Percentiles rank a stretch among this genome's conserved stretches.
These are phyloP conservation scores for Colletotrichum costaricense DNA, from an alignment of 2,329 filamentous ascomycete genomes.

Conservation along the genomic window DNA sequence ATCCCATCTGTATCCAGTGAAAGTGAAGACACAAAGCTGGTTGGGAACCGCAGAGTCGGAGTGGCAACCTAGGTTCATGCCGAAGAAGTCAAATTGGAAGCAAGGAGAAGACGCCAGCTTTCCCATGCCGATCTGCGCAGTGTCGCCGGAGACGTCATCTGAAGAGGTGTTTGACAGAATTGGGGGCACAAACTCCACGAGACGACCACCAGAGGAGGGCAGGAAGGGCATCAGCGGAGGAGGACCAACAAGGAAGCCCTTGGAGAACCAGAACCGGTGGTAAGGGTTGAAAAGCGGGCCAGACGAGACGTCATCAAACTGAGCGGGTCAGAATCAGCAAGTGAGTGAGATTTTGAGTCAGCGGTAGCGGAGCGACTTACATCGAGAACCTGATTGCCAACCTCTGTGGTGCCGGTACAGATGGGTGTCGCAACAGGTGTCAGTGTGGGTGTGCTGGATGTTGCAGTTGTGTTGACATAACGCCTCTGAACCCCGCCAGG, in stretches of 20 bases:
- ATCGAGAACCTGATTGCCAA: conserved; percentile 52
- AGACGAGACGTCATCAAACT: conserved; percentile 51
- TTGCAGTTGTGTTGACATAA: conserved; percentile 11
- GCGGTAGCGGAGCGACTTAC: conserved; percentile 45
- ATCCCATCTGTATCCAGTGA: conserved; percentile 54
- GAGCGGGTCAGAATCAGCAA: not conserved
- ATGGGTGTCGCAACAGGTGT: conserved; percentile 33
- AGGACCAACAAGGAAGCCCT: conserved; percentile 52
- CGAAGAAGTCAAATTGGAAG: conserved; percentile 53
- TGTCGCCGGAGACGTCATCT: conserved; percentile 43
- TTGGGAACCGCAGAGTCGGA: conserved; percentile 36
- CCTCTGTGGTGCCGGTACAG: conserved; percentile 37
- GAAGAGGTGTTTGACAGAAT: conserved; percentile 43
- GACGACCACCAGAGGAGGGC: conserved; percentile 52
- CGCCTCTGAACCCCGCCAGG: conserved; percentile 9
- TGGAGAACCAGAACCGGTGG: conserved; percentile 54
- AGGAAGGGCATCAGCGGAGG: conserved; percentile 47
- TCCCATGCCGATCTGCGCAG: conserved; percentile 53
- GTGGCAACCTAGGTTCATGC: conserved; percentile 50
- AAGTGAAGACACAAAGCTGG: conserved; percentile 53
- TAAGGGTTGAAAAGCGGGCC: conserved; percentile 54
- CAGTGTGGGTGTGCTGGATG: not conserved
- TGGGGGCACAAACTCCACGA: conserved; percentile 53
- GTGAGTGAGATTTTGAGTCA: no score
- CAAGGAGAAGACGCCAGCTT: conserved; percentile 49